Evolutionary conservation across 176 grass and related monocot species (phyloP).

Genomic region (Pharus latifolius): DNA sequence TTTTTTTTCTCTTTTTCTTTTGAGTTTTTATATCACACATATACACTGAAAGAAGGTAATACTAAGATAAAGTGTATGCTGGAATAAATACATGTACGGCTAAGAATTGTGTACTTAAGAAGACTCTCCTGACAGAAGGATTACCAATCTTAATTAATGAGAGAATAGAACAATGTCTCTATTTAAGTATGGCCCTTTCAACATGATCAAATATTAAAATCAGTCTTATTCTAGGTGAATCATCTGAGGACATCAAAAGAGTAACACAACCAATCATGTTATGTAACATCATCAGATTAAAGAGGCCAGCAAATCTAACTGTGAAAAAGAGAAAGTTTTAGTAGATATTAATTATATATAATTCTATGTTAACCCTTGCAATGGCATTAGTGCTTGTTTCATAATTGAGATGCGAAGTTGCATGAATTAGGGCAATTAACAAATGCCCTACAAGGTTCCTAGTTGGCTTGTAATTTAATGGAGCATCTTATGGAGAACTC

Average conservation of each 20-base stretch:
- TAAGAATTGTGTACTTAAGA: no score
- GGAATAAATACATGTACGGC: no score
- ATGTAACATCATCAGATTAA: constrained; percentile 16
- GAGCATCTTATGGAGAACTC: constrained; percentile 18
- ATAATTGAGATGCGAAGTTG: constrained; percentile 15
- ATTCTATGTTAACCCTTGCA: constrained; percentile 5
- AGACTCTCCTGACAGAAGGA: no score
- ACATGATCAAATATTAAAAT: constrained; percentile 15
- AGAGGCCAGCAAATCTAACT: constrained; percentile 8
- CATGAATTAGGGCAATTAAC: neutral
- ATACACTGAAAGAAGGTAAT: no score
- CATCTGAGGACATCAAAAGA: constrained; percentile 2
- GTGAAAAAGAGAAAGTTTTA: neutral
- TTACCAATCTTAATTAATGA: neutral
- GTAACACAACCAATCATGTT: constrained; percentile 28
- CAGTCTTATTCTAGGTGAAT: constrained; percentile 3
- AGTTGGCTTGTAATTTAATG: constrained; percentile 15
- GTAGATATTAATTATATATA: neutral
- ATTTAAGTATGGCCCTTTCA: neutral
- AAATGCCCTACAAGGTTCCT: constrained; percentile 22
- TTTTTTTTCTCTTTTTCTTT: no score
- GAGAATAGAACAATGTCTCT: constrained; percentile 11
- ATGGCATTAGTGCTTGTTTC: constrained; percentile 4
- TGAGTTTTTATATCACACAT: no score
- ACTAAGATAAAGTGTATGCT: no score